Base-by-base conservation (phyloP, 768 basidiomycete genomes). In the Hysterangium stoloniferum region DNA sequence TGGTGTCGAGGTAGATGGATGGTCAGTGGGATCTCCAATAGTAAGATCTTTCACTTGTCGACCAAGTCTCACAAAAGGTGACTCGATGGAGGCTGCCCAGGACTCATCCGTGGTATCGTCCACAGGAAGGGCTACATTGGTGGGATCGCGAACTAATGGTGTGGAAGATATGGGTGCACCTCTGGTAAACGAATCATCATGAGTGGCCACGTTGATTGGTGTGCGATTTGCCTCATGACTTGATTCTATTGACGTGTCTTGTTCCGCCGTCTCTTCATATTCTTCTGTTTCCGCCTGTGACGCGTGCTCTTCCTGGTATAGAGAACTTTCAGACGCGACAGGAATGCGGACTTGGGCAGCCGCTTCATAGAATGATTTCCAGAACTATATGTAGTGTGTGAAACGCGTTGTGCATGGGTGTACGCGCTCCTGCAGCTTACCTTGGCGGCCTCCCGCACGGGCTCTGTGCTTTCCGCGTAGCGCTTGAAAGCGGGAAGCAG, bases 291-390 rank as follows among this genome's bases (percentile, higher is more conserved):
- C 4, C 52, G 45, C 7, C n/a, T n/a, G n/a, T n/a, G n/a, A n/a
- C n/a, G n/a, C n/a, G n/a, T n/a, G n/a, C n/a, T 65, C 66, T 6
- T 48, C 11, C 38, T 27, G 37, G 20, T 48, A 33, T 4, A 46
- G 17, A 19, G 45, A 42, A 8, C 28, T 33, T 12, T 54, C 46
- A 6, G 34, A 51, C 20, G 46, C 27, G 1, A 79, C 80, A 4
- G 85, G 82, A 37, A 93, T 84, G 34, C 83, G 80, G 25, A 92
- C 84, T 58, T 90, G 84, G 3, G 95, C 94, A 7, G 93, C 91
- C 53, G 86, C 80, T 61, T 97, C 93, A 62, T 93, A 97, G 73
- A 99, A 98, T 0, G 88, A 85, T 4, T 84, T 84, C 94, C 95
- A 98, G 64, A 97, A 97, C 94, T 95, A 59, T 0, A 22, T 4